These are phyloP conservation scores for Mrakia blollopis DNA, from an alignment of 768 basidiomycete species.

Conservation along the genomic window DNA sequence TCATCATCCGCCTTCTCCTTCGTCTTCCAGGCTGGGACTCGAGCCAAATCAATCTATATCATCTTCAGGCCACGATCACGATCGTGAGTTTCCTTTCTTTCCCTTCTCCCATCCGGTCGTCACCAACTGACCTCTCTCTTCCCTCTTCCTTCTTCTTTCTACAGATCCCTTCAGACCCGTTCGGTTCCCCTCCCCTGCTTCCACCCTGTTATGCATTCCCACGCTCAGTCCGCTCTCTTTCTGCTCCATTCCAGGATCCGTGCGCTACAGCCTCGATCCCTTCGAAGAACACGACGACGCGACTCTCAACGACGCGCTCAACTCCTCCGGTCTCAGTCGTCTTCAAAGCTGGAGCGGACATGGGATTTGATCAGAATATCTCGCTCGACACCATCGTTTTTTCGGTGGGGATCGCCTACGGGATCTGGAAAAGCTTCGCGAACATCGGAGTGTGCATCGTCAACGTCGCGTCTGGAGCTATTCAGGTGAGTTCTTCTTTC, in stretches of 20 bases:
- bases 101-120: background rate
- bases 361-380: too few relatives aligned
- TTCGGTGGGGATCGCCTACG: too few relatives aligned
- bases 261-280: constrained; percentile 59
- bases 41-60: constrained; percentile 53
- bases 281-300: constrained; percentile 56
- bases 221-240: too few relatives aligned
- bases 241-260: constrained; percentile 56
- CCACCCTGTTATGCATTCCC: too few relatives aligned
- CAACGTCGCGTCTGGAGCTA: too few relatives aligned
- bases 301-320: constrained; percentile 52
- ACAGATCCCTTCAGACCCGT: constrained; percentile 52
- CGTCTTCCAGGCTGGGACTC: constrained; percentile 49
- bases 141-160: background rate
- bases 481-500: too few relatives aligned
- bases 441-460: too few relatives aligned
- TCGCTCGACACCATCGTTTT: too few relatives aligned
- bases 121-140: background rate
- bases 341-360: too few relatives aligned
- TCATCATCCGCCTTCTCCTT: background rate
- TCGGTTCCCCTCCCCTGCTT: background rate
- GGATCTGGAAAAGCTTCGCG: too few relatives aligned
- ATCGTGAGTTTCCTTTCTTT: constrained; percentile 45
- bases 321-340: too few relatives aligned
- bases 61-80: constrained; percentile 56